Base-by-base conservation (phyloP, 371 early-diverging fungal species). In the Chytridiales sp. region DNA sequence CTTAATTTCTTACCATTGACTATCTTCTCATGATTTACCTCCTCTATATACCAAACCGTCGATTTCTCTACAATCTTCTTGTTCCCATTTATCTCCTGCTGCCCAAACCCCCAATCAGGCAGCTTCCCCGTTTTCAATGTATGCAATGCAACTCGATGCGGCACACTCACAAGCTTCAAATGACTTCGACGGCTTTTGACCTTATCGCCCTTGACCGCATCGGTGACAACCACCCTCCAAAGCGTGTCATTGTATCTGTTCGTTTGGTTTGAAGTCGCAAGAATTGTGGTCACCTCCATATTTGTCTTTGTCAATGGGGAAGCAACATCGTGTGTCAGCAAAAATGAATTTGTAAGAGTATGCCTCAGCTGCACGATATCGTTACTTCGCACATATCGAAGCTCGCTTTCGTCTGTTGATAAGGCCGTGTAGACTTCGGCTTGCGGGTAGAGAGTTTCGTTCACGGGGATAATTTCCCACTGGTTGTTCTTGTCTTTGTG, bases 271-370 rank as follows among this genome's bases (percentile, higher is more conserved):
- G 93, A 95, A 65, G 90, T 88, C 47, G 96, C 85, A 74, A 44
- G 56, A 30, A 89, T 77, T 0, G 94, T 91, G 0, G 97, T 96
- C 43, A 97, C 75, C 74, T 98, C 98, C 80, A 93, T 91, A 63
- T 98, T 92, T n/a, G 98, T 97, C 9, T 90, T 71, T 70, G 92
- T 91, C 55, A 92, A 69, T n/a, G 97, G 96, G 17, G 93, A 92
- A 3, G 98, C 98, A 19, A 98, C 98, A 68, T 98, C 98, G 70
- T 97, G 98, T 1, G 98, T 94, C 52, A 93, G 66, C 19, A 98
- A 77, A 61, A 82, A 83, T 0, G 85, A 79, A 21, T 75, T 65
- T 24, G 94, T 94, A 4, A 67, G 27, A 40, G 75, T 65, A 70
- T 97, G 98, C 32, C 78, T 63, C 19, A 97, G 73, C 24, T 88